Evolutionary conservation across 768 basidiomycete species (phyloP).

Genomic region (Lactifluus pinguis): DNA sequence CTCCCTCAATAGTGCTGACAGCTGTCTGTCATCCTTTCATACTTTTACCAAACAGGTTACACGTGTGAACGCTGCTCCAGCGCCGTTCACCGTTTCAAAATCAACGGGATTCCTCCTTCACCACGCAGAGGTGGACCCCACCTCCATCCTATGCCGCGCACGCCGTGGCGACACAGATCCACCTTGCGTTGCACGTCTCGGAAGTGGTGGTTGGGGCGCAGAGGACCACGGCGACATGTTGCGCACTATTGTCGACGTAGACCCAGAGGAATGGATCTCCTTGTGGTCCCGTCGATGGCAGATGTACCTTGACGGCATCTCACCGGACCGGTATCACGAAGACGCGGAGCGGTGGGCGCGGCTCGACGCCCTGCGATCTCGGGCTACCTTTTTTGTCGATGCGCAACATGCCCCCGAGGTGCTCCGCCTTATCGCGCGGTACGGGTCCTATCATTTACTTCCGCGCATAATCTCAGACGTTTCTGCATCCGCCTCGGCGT

Average conservation of each 20-base stretch:
- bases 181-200: conserved; percentile 13
- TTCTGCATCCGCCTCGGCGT: not conserved
- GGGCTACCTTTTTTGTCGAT: conserved; percentile 14
- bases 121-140: conserved; percentile 11
- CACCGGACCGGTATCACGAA: conserved; percentile 5
- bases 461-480: not conserved
- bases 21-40: not conserved
- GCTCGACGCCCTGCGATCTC: conserved; percentile 7
- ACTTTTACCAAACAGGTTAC: conserved; percentile 1
- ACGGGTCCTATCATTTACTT: not conserved
- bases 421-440: conserved; percentile 14
- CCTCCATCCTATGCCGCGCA: conserved; percentile 2
- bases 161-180: conserved; percentile 1
- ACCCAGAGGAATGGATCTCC: conserved; percentile 16
- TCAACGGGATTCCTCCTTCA: conserved; percentile 15
- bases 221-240: conserved; percentile 12
- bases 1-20: not conserved
- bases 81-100: not conserved
- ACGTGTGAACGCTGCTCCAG: conserved; percentile 12
- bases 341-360: conserved; percentile 15
- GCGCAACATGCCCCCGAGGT: conserved; percentile 12
- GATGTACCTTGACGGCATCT: conserved; percentile 17
- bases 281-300: conserved; percentile 17
- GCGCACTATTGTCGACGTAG: conserved; percentile 15
- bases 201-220: conserved; percentile 12